phyloP scores from a whole-genome alignment of 371 early-diverging fungal species.

The Fennellomyces sp. region DNA sequence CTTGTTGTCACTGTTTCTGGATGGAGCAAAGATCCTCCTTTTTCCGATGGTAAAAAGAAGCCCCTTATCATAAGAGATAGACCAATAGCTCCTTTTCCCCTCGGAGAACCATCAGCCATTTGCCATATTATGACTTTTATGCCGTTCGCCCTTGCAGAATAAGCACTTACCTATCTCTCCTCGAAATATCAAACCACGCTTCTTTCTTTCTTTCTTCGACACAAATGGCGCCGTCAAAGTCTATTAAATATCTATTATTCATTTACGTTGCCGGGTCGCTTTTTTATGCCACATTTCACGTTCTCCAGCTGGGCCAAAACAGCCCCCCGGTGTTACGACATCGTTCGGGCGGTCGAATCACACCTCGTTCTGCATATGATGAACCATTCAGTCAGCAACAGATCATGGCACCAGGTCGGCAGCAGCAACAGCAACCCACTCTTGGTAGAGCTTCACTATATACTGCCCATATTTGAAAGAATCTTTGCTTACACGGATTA shows the following conservation, averaged over 20 bases:
- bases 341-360: conserved; percentile 4
- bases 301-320: conserved; percentile 1
- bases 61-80: neutral
- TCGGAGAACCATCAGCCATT: neutral
- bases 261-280: conserved; percentile 8
- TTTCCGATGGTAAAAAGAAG: neutral
- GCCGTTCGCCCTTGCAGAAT: conserved; percentile 1
- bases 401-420: conserved; percentile 37
- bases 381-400: conserved; percentile 58
- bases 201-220: conserved; percentile 7
- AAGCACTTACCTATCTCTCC: neutral
- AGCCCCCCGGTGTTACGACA: neutral
- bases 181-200: neutral
- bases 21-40: neutral
- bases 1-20: neutral
- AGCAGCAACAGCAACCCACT: neutral
- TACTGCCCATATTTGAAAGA: neutral
- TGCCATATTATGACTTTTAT: conserved; percentile 4
- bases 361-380: neutral
- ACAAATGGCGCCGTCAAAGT: conserved; percentile 4
- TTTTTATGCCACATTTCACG: conserved; percentile 13
- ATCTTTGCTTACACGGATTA: neutral
- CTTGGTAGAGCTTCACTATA: too few relatives aligned
- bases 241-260: conserved; percentile 1
- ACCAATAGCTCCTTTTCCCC: neutral